Base-by-base conservation (phyloP, 2,329 filamentous ascomycete genomes). In the Lojkania enalia region DNA sequence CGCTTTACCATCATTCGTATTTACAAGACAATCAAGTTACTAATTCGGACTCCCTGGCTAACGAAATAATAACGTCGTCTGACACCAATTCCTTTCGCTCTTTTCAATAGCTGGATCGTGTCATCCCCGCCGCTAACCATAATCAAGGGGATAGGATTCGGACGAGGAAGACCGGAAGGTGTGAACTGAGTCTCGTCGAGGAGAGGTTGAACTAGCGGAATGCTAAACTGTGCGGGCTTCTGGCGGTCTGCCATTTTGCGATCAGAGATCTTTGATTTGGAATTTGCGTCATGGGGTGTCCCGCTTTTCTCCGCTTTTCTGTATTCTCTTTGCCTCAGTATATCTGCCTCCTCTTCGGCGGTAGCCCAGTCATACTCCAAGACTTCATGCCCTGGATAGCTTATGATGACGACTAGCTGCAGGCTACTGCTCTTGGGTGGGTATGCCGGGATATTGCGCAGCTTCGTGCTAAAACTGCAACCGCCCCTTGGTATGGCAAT, bases 381-480 rank as follows among this genome's bases (percentile, higher is more conserved):
- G 5, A 65, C 61, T 3, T 71, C 69, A 13, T 73, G 66, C 14
- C 81, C 79, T 2, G 83, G 80, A 42, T 80, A 81, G 13, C 79
- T 84, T 3, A 96, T 81, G 0, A 96, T 73, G 32, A 97, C 74
- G 20, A 97, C 89, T 3, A 97, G 79, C 66, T 95, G 88, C 14
- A 97, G 74, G 1, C 84, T 77, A 2, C 70, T 66, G 0, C 75
- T 66, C 0, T 77, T 75, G 0, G 87, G 84, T 1, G 83, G 77
- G 64, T 85, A 92, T 7, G 82, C 81, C 0, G 92, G 90, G n/a
- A 97, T 90, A 54, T 89, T 91, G 39, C 80, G 77, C 1, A 97
- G 73, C 68, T 99, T 99, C 20, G 86, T 74, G 25, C 82, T 85
- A 69, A 97, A 97, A 18, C 81, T 86, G 72, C 94, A 99, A 1